Conservation (phyloP, 1,284 basidiomycete genomes). For the Cerioporus squamosus region DNA sequence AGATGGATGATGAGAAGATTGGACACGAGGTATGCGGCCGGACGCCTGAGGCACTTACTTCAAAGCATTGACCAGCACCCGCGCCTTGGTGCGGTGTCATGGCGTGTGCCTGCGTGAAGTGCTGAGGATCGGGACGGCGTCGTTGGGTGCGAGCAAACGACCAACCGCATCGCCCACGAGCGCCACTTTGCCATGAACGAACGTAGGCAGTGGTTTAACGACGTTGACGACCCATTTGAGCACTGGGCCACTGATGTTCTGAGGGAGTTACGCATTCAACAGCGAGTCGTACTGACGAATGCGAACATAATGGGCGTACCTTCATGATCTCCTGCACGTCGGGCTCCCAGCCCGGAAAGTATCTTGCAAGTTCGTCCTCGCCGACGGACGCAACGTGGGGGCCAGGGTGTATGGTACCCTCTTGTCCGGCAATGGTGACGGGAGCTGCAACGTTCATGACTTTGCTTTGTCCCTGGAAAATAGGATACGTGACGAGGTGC, state of each 20-base stretch:
- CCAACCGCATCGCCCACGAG: slow-evolving; percentile 37
- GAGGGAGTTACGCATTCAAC: background rate
- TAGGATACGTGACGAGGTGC: slow-evolving; percentile 9
- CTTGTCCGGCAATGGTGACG: slow-evolving; percentile 19
- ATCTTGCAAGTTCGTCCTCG: slow-evolving; percentile 20
- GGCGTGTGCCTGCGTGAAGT: slow-evolving; percentile 12
- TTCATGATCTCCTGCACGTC: slow-evolving; percentile 28
- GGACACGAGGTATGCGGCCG: background rate
- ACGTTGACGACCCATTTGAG: slow-evolving; percentile 31
- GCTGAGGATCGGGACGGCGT: too few species aligned
- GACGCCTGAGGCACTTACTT: slow-evolving; percentile 27
- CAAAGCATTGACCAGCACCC: slow-evolving; percentile 45
- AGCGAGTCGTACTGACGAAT: background rate
- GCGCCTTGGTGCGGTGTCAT: slow-evolving; percentile 42
- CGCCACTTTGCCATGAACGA: slow-evolving; percentile 26
- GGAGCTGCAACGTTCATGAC: slow-evolving; percentile 31
- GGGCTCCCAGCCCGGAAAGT: slow-evolving; percentile 30
- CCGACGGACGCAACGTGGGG: slow-evolving; percentile 27
- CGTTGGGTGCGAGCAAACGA: background rate
- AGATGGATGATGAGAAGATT: background rate
- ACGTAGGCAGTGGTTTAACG: slow-evolving; percentile 28
- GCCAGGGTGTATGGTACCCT: slow-evolving; percentile 27
- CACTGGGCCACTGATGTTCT: background rate
- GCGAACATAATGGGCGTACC: background rate
- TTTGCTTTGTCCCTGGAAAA: slow-evolving; percentile 1